Evolutionary conservation across 2,329 filamentous ascomycete genomes (phyloP).

Genomic region (Beauveria brongniartii): DNA sequence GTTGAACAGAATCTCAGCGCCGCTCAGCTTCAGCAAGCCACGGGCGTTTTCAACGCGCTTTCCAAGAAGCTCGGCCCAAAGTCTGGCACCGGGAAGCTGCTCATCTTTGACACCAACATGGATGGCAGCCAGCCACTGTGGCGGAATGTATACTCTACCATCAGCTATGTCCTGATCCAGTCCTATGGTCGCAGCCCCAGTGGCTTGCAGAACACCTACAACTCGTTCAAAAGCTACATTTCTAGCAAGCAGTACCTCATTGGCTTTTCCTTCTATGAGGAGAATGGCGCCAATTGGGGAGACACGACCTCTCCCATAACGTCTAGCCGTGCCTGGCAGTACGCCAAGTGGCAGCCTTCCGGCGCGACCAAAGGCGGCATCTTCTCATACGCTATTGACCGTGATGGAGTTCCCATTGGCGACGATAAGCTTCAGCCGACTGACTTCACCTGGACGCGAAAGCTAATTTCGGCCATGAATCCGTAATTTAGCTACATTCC

Average conservation of each 20-base stretch:
- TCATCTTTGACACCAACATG: slow-evolving; percentile 10
- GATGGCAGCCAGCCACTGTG: slow-evolving; percentile 6
- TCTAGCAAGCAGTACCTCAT: slow-evolving; percentile 8
- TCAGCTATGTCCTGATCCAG: slow-evolving; percentile 9
- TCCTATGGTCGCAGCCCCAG: slow-evolving; percentile 9
- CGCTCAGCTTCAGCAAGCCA: slow-evolving; percentile 1
- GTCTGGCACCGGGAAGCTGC: slow-evolving; percentile 7
- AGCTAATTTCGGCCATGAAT: slow-evolving; percentile 7
- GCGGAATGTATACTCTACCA: slow-evolving; percentile 1
- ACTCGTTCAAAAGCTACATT: slow-evolving; percentile 4
- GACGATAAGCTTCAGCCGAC: not conserved
- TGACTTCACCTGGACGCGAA: slow-evolving; percentile 4
- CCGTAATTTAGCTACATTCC: not conserved
- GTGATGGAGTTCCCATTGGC: slow-evolving; percentile 6
- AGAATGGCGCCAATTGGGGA: slow-evolving; percentile 2
- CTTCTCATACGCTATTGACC: slow-evolving; percentile 11
- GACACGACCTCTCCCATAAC: slow-evolving; percentile 5
- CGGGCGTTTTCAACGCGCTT: slow-evolving; percentile 8
- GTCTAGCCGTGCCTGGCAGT: slow-evolving; percentile 6
- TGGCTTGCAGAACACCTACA: slow-evolving; percentile 1
- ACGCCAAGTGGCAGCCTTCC: slow-evolving; percentile 9
- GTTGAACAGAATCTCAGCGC: not conserved
- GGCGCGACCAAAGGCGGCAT: slow-evolving; percentile 9
- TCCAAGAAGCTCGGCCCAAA: slow-evolving; percentile 9
- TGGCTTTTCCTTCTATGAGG: slow-evolving; percentile 11